phyloP scores from a whole-genome alignment of 1,284 basidiomycete species.

The Trichosporon faecale region DNA sequence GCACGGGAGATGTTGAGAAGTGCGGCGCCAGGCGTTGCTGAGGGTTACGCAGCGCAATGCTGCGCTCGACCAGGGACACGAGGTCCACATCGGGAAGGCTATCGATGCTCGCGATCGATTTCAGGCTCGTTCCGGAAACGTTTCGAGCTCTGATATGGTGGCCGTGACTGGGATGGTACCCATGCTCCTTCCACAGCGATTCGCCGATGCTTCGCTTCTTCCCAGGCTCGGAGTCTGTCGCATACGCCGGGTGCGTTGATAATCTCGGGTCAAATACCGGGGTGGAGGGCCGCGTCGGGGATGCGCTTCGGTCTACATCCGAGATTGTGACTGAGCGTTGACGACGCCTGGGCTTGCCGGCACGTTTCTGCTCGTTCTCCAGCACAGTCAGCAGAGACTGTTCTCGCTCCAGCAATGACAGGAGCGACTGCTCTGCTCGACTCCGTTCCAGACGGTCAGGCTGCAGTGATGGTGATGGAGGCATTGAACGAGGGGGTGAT shows the following conservation, averaged over 20 bases:
- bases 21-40: neutral
- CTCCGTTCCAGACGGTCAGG: neutral
- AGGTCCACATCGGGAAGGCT: conserved; percentile 17
- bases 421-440: neutral
- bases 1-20: neutral
- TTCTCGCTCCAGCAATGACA: neutral
- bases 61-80: conserved; percentile 21
- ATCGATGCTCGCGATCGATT: conserved; percentile 1
- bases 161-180: neutral
- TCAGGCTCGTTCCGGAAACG: neutral
- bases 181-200: neutral
- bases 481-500: neutral
- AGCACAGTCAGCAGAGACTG: neutral
- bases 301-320: conserved; percentile 4
- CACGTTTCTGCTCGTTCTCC: neutral
- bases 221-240: neutral
- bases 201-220: neutral
- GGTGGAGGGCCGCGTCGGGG: conserved; percentile 1
- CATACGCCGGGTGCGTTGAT: neutral
- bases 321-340: conserved; percentile 3
- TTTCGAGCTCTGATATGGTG: neutral
- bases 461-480: neutral
- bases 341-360: neutral
- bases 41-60: conserved; percentile 21
- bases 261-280: neutral